Base-by-base conservation (phyloP, 1,139 yeast genomes). In the Hyphopichia buzzinii region DNA sequence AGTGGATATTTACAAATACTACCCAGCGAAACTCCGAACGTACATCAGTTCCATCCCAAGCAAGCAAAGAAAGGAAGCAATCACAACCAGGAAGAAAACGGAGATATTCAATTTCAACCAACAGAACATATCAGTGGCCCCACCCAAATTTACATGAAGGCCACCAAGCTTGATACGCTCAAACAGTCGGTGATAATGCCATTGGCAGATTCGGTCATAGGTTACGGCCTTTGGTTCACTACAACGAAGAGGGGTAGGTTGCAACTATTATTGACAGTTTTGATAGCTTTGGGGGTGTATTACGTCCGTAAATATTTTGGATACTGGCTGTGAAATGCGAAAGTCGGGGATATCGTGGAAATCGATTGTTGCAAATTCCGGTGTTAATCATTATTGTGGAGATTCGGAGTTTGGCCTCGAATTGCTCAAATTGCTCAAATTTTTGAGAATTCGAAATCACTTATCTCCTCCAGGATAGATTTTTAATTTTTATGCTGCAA, bases 221-320 rank as follows among this genome's bases (percentile, higher is more conserved):
- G 79, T 1, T 54, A 58, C 37, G 50, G 55, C 0, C 54, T 77
- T 32, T 73, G 69, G 64, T 43, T 70, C 7, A 44, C 56, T 1
- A 60, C 67, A 2, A 72, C 78, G 0, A 43, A 57, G 0, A 49
- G 41, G 5, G 81, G 81, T 2, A 55, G 80, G 30, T 17, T 67
- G 23, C n/a, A 44, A 8, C n/a, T 30, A 11, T 8, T 50, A 6
- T 39, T 54, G 24, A 42, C 37, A 3, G 23, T 38, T 3, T 26
- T 46, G 1, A 32, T 56, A 30, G 11, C 47, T 7, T 4, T 35
- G 15, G 27, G 34, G 26, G 32, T 23, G 8, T 12, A 19, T 21
- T 22, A 21, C 16, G 21, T 12, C 7, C n/a, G 17, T 12, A n/a
- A 11, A 12, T 14, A 15, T 10, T 12, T 27, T 27, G 11, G 15